A percentile compares a stretch with the other conserved stretches of the same genome.
phyloP scores from a whole-genome alignment of 495 filamentous ascomycete genomes.

The Penicillium subrubescens region DNA sequence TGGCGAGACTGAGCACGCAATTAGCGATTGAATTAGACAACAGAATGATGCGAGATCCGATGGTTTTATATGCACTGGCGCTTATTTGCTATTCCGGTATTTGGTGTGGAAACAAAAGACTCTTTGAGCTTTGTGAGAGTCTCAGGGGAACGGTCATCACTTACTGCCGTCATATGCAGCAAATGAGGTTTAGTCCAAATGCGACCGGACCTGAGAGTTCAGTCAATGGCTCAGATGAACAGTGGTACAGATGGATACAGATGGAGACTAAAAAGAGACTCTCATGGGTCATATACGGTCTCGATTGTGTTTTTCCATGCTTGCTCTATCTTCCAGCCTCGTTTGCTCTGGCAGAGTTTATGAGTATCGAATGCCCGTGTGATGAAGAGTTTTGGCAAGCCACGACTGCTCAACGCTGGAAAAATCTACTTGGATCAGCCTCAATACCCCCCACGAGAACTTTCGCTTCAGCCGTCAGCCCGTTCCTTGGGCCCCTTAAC shows the following conservation, averaged over 20 bases:
- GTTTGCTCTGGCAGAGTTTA: slow-evolving; percentile 4
- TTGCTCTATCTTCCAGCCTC: slow-evolving; percentile 13
- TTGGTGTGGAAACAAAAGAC: slow-evolving; percentile 14
- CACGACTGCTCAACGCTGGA: slow-evolving; percentile 9
- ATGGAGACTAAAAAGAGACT: slow-evolving; percentile 13
- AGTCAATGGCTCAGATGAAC: neutral
- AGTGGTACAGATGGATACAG: slow-evolving; percentile 7
- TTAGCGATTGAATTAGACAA: slow-evolving; percentile 12
- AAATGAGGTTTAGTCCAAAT: neutral
- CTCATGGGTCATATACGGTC: slow-evolving; percentile 9
- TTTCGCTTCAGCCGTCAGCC: slow-evolving; percentile 6
- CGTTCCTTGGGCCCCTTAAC: slow-evolving; percentile 8
- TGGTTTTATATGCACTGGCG: slow-evolving; percentile 9
- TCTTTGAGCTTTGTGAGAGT: slow-evolving; percentile 11
- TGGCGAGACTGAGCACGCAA: slow-evolving; percentile 11
- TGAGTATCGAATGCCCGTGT: slow-evolving; percentile 11
- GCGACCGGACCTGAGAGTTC: neutral
- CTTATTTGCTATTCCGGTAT: slow-evolving; percentile 10
- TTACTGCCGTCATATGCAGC: slow-evolving; percentile 9
- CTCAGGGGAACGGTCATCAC: slow-evolving; percentile 3
- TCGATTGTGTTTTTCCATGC: slow-evolving; percentile 14
- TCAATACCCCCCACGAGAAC: slow-evolving; percentile 11
- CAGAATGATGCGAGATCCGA: slow-evolving; percentile 11
- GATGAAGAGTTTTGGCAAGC: slow-evolving; percentile 17
- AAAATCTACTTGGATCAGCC: slow-evolving; percentile 9